A percentile compares a stretch with the other conserved stretches of the same genome.
These are phyloP conservation scores for Venturia asperata DNA, from an alignment of 2,329 filamentous ascomycete genomes.

Conservation along the genomic window DNA sequence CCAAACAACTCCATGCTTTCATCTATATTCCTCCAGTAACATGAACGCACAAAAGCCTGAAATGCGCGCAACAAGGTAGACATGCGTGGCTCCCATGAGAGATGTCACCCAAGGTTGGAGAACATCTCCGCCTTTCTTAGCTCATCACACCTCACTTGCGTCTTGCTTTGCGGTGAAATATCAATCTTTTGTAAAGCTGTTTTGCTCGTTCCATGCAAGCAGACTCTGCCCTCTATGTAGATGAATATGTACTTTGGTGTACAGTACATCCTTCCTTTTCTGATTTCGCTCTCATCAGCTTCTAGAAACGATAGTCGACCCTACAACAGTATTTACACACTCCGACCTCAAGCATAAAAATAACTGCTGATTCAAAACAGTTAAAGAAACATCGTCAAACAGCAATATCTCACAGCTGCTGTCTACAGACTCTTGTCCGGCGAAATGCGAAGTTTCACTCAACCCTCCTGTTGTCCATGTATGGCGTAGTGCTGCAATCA, in stretches of 20 bases:
- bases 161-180: background rate
- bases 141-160: background rate
- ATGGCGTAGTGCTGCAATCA: too few species aligned
- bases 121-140: background rate
- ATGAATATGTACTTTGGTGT: background rate
- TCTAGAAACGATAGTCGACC: background rate
- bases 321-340: background rate
- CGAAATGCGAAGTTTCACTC: background rate
- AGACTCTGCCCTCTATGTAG: background rate
- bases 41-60: background rate
- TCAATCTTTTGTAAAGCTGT: background rate
- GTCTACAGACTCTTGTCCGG: background rate
- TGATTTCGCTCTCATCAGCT: background rate
- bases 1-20: slow-evolving; percentile 13
- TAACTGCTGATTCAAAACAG: background rate
- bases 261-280: background rate
- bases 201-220: background rate
- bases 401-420: background rate
- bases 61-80: background rate
- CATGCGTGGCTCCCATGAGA: background rate
- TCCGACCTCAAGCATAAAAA: background rate
- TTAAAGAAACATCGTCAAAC: background rate
- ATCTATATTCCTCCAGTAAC: slow-evolving; percentile 1
- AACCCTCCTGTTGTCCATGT: background rate
- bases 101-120: background rate